A percentile compares a stretch with the other conserved stretches of the same genome.
Evolutionary conservation across 2,329 filamentous ascomycete genomes (phyloP).

Genomic region (Alternaria brassicicola): DNA sequence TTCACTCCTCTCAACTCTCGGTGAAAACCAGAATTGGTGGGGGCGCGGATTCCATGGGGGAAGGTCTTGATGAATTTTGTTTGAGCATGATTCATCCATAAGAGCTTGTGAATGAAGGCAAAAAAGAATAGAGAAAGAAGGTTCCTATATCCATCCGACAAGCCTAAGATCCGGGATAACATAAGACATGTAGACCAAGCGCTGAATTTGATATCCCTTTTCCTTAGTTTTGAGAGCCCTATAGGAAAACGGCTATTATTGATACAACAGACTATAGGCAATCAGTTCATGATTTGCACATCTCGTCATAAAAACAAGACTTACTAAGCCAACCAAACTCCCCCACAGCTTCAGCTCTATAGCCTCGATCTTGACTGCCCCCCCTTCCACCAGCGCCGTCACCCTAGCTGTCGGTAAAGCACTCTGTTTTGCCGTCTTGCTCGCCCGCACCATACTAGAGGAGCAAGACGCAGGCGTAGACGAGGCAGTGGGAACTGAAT

Average conservation of each 20-base stretch:
- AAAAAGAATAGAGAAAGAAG: background rate
- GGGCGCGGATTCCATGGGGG: background rate
- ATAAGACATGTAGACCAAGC: background rate
- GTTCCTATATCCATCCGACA: background rate
- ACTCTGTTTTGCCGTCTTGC: background rate
- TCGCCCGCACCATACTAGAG: background rate
- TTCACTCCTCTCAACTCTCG: background rate
- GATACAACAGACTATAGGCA: background rate
- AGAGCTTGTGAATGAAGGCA: background rate
- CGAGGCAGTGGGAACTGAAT: background rate
- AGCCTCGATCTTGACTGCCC: background rate
- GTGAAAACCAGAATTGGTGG: background rate
- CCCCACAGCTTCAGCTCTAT: background rate
- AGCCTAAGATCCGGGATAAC: background rate
- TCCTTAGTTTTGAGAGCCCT: background rate
- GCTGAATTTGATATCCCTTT: background rate
- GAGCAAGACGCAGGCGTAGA: background rate
- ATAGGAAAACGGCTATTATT: background rate
- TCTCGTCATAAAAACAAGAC: background rate
- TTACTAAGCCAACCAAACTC: background rate
- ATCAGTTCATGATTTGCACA: background rate
- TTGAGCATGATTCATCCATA: background rate
- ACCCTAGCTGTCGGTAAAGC: background rate
- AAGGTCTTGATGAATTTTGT: background rate
- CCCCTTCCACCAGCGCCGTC: background rate